A percentile compares a stretch with the other conserved stretches of the same genome.
These are phyloP conservation scores for Aspergillus persii DNA, from an alignment of 2,329 filamentous ascomycete species.

Conservation along the genomic window DNA sequence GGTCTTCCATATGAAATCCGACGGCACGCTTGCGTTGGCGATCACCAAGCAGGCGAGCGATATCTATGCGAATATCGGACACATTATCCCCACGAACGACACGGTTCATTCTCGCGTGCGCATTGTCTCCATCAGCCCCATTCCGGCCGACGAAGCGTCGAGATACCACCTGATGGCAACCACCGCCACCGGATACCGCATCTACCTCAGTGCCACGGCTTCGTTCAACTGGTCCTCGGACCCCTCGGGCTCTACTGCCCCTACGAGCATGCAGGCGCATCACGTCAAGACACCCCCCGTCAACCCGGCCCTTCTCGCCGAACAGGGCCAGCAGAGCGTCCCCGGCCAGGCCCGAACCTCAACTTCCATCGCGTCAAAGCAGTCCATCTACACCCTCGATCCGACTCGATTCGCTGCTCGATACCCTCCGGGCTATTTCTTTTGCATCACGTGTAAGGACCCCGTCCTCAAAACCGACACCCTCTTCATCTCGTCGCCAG, in stretches of 20 bases:
- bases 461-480: slow-evolving; percentile 59
- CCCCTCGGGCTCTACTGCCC: slow-evolving; percentile 63
- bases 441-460: slow-evolving; percentile 74
- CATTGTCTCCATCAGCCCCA: slow-evolving; percentile 82
- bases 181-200: slow-evolving; percentile 83
- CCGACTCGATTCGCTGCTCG: slow-evolving; percentile 44
- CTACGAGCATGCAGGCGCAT: slow-evolving; percentile 96
- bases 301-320: slow-evolving; percentile 27
- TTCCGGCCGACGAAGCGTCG: slow-evolving; percentile 76
- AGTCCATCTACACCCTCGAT: slow-evolving; percentile 46
- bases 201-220: slow-evolving; percentile 88
- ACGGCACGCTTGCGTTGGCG: slow-evolving; percentile 51
- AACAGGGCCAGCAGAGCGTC: slow-evolving; percentile 21
- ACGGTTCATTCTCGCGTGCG: slow-evolving; percentile 67
- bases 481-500: slow-evolving; percentile 82
- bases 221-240: slow-evolving; percentile 57
- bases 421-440: slow-evolving; percentile 86
- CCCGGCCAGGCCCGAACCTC: slow-evolving; percentile 28
- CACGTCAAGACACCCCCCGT: slow-evolving; percentile 90
- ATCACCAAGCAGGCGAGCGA: slow-evolving; percentile 55
- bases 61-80: slow-evolving; percentile 70
- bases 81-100: slow-evolving; percentile 73
- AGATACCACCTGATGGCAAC: slow-evolving; percentile 87
- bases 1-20: slow-evolving; percentile 78
- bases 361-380: slow-evolving; percentile 47